phyloP scores from a whole-genome alignment of 2,329 filamentous ascomycete genomes.

The Metarhizium anisopliae region DNA sequence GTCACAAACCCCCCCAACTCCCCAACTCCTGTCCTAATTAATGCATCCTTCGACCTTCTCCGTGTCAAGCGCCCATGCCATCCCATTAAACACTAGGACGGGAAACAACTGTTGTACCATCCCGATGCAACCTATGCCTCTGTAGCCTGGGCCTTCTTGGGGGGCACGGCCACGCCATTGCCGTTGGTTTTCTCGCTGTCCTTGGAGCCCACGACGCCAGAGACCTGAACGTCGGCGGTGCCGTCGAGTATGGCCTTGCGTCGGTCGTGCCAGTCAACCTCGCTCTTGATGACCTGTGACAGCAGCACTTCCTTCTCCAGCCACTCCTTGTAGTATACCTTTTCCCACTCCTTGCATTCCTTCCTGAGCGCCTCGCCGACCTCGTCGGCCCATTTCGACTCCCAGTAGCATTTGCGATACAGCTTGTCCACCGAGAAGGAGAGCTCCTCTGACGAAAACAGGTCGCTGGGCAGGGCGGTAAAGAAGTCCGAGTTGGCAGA shows the following conservation, averaged over 20 bases:
- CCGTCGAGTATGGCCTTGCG: slow-evolving; percentile 45
- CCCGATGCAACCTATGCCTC: slow-evolving; percentile 1
- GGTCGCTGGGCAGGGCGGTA: slow-evolving; percentile 44
- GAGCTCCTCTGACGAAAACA: slow-evolving; percentile 59
- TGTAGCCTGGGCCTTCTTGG: slow-evolving; percentile 3
- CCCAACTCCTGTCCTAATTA: not conserved
- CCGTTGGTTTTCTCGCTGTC: slow-evolving; percentile 17
- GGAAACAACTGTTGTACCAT: not conserved
- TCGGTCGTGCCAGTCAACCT: slow-evolving; percentile 56
- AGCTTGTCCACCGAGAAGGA: slow-evolving; percentile 50
- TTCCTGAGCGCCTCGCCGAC: slow-evolving; percentile 54
- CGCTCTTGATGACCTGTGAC: slow-evolving; percentile 60
- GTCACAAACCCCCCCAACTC: not conserved
- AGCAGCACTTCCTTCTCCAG: slow-evolving; percentile 69
- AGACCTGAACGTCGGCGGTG: slow-evolving; percentile 34
- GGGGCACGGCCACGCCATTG: slow-evolving; percentile 2
- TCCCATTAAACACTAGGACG: not conserved
- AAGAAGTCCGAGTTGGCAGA: slow-evolving; percentile 50
- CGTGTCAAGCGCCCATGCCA: not conserved
- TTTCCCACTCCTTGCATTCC: slow-evolving; percentile 60
- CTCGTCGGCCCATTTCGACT: slow-evolving; percentile 63
- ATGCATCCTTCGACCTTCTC: not conserved
- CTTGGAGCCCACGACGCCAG: slow-evolving; percentile 20
- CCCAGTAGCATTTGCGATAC: slow-evolving; percentile 58
- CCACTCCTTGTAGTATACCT: slow-evolving; percentile 63